Base-by-base conservation (phyloP, 306 rosid species). In the Trichosanthes cucumerina region DNA sequence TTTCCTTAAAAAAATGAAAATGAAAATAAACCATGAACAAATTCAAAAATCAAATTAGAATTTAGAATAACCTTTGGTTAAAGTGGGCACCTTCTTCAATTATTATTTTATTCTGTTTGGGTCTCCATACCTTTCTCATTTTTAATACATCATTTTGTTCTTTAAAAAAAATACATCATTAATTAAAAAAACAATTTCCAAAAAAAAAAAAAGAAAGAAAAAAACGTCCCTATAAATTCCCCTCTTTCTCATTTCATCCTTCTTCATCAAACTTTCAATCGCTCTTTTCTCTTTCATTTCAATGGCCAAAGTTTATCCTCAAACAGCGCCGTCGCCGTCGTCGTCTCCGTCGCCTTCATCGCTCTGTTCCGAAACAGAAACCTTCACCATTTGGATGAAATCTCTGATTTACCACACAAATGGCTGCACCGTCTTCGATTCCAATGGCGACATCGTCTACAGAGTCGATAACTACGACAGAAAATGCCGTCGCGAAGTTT, bases 351-450 rank as follows among this genome's bases (percentile, higher is more conserved):
- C 77, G 14, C 59, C 53, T 24, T 54, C 65, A 21, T 19, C 78
- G 26, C 21, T 49, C 7, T 74, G 69, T 15, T 68, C 82, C 10
- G 62, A 77, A 70, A 87, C 88, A 80, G 96, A 88, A 81, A 87
- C 81, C 23, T 91, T 84, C 41, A 95, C 98, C 9, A 72, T 95
- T 16, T 95, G 98, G 98, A 89, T 95, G 97, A 92, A 95, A 81
- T 95, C 97, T 14, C 92, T 95, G 9, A 88, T 92, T 12, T 86
- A 79, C 62, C 93, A 92, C 47, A 80, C 93, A 10, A 92, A 95
- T 80, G 98, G 98, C 6, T 90, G 95, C 93, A 94, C 98, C 0
- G 90, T 91, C 59, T 95, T 85, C 56, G 86, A 92, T 60, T 85
- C 95, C 64, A 86, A 81, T 0, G 98, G 98, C 0, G 83, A 85